A percentile compares a stretch with the other conserved stretches of the same genome.
These are phyloP conservation scores for Rhodofomes roseus DNA, from an alignment of 1,284 basidiomycete species.

Conservation along the genomic window DNA sequence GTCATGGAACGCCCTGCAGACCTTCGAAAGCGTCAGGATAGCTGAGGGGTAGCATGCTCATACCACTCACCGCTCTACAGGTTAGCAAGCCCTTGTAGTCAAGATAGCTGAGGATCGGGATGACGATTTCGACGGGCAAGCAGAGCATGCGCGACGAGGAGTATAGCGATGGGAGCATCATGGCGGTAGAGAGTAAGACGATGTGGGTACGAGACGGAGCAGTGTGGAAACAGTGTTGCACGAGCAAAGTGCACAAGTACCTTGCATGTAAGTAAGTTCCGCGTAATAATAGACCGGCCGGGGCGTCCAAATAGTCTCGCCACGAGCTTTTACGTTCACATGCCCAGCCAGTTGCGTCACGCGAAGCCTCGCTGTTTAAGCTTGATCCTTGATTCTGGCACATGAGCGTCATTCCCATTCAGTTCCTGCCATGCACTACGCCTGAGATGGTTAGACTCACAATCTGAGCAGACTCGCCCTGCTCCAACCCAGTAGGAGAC, in stretches of 20 bases:
- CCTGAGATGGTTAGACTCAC: too few relatives aligned
- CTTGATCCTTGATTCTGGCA: too few relatives aligned
- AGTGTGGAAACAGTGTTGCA: neutral
- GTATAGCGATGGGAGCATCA: slow-evolving; percentile 2
- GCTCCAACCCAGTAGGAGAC: too few relatives aligned
- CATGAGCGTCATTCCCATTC: neutral
- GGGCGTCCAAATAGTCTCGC: neutral
- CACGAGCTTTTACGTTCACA: neutral
- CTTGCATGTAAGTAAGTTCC: neutral
- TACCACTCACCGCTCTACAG: slow-evolving; percentile 19
- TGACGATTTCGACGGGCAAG: slow-evolving; percentile 25
- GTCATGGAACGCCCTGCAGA: slow-evolving; percentile 34
- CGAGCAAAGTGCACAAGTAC: neutral
- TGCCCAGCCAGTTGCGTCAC: neutral
- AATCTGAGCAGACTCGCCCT: too few relatives aligned
- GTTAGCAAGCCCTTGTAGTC: slow-evolving; percentile 18
- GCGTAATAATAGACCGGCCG: neutral
- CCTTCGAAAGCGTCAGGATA: slow-evolving; percentile 28
- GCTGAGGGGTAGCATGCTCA: neutral
- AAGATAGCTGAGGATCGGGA: slow-evolving; percentile 22
- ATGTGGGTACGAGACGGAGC: neutral
- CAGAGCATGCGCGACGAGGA: neutral
- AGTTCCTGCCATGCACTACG: too few relatives aligned
- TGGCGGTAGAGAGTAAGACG: neutral
- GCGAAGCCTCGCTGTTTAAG: neutral